Evolutionary conservation across 305 asterid species (phyloP), one percentile per base, ranked within the genome.

Genomic region (Rubia occidens): DNA sequence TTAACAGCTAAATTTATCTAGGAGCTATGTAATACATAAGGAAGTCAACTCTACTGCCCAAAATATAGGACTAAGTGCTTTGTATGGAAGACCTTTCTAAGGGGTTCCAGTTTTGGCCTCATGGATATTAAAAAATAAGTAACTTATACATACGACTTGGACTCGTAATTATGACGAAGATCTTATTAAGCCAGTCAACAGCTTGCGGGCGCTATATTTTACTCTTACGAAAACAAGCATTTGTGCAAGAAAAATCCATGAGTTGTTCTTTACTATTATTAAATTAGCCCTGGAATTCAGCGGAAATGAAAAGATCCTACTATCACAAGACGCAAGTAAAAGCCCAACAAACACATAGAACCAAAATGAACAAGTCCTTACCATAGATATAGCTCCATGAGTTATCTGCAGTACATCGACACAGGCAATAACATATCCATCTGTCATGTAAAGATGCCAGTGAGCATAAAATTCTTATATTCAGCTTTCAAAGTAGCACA

Each of bases 351-450:
- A 65, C 4, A 66, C 8, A 14, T 61, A 9, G 6, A 10, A 2
- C 61, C 15, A 49, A 67, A 49, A 45, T 47, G 60, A 65, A 65
- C 44, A n/a, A 11, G 39, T 20, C 9, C 29, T 75, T 83, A 93
- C 98, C 97, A 90, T 83, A 60, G 97, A 84, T 79, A 93, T 83
- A 68, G 97, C 91, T 11, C 97, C 96, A 74, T 93, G 96, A 72
- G 92, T 87, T 81, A 93, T 87, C 84, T 90, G 97, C 92, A 93
- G 68, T 72, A 93, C 98, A 78, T 93, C 98, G 7, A 93, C 42
- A 40, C 94, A 90, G 60, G 97, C 87, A 58, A 81, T 82, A 63
- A 83, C 78, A 69, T 80, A 24, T 74, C 97, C 98, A 77, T 93
- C 98, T 93, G 91, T 71, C 60, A 66, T 40, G 6, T 9, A 71